Evolutionary conservation across 2,329 filamentous ascomycete genomes (phyloP), one percentile per base, ranked within the genome.

Genomic region (Colletotrichum higginsianum): DNA sequence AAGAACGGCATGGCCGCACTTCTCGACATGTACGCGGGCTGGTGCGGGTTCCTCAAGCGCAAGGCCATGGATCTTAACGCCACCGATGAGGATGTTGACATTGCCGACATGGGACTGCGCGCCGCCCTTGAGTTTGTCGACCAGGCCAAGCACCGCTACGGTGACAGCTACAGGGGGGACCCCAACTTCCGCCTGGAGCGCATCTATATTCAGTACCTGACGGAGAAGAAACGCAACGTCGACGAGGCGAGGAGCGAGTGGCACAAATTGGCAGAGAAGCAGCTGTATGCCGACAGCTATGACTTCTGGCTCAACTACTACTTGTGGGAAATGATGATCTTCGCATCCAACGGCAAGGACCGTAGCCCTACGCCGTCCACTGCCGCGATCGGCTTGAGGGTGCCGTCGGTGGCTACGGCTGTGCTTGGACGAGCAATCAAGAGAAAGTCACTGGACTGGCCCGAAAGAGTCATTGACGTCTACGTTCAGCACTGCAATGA

Each of bases 221-320:
- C 94, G 4, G 94, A 98, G 79, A 94, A 93, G 76, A 94, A 94
- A 75, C 91, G 91, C 35, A 92, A 93, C 50, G 85, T 94, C 63
- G 90, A 94, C 23, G 92, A 92, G 67, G 96, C 96, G 2, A 90
- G 96, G 49, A 87, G 88, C 18, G 89, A 93, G 58, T 98, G 94
- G 91, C 90, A 93, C 74, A 89, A 89, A 21, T 86, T 98, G 40
- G 88, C 86, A 4, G 80, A 89, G 26, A 84, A 89, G n/a, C 86
- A 88, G 21, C 90, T 90, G 4, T 84, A 94, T 67, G 91, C 91
- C 40, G 90, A 94, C 76, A 95, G 91, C 76, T 95, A 95, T 78
- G 94, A 98, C 76, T 98, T 98, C 80, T 99, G 96, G 96, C 87
- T 95, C 66, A 91, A 92, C 53, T 98, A 94, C 81, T 98, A 98